Base-by-base conservation (phyloP, 176 grass and related monocot genomes). In the Aegilops umbellulata region DNA sequence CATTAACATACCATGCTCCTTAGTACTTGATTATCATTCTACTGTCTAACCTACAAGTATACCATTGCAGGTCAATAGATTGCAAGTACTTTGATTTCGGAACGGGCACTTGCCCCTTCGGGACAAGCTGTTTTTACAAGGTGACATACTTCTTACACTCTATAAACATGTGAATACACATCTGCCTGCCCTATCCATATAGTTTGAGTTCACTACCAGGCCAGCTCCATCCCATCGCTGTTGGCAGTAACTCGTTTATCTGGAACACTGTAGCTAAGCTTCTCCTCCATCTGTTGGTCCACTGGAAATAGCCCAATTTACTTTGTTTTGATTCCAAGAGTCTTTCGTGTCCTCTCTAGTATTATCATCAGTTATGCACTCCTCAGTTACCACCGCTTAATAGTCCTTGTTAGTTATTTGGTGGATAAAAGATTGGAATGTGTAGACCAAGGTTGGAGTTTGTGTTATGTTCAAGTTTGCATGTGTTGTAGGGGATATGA, bases 1-100 rank as follows among this genome's bases (percentile, higher is more conserved):
- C 16, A 78, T 65, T 8, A 73, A 57, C 47, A 60, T 80, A 41
- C 3, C 77, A n/a, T 69, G 34, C 9, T 14, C 66, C 66, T 80
- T 34, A 83, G 46, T 60, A 44, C 34, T 78, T 41, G 10, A 74
- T 65, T 32, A 71, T 38, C 76, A 29, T 83, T 11, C 60, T 66
- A 69, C 17, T 53, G 10, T 81, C 69, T 91, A 41, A 89, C 85
- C 57, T 80, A 39, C 12, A 42, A 80, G 70, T 83, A 44, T 77
- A 76, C 44, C 39, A 5, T 88, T 74, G 68, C 90, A 99, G 97
- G 89, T 99, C 97, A 62, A 99, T 99, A 65, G 94, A 96, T 92
- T 99, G 94, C 90, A 99, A 92, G 88, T 94, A 99, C 84, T 96
- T 99, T 0, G 94, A 99, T 85, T 99, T 99, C 83, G 94, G 97